Evolutionary conservation across 805 yeast species (phyloP).

Genomic region (Sungouiella blattae): DNA sequence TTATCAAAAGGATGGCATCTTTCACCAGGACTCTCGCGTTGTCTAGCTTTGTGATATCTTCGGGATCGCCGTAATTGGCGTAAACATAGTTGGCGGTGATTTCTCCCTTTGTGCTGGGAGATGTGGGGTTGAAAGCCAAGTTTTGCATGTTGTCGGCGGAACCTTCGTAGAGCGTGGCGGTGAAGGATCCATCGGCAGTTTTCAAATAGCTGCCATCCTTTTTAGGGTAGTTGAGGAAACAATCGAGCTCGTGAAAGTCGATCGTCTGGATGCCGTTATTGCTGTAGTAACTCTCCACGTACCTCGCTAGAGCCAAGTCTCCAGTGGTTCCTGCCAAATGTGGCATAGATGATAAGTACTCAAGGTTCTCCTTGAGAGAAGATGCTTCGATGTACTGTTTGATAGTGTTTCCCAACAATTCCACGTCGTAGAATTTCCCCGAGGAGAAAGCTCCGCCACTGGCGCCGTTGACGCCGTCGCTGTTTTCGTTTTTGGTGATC

Average conservation of each 20-base stretch:
- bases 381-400: constrained; percentile 49
- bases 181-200: constrained; percentile 30
- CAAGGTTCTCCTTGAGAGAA: constrained; percentile 60
- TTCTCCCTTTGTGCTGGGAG: constrained; percentile 49
- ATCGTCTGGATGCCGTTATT: constrained; percentile 54
- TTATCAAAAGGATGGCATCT: constrained; percentile 55
- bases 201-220: constrained; percentile 26
- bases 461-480: constrained; percentile 35
- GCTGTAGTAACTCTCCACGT: constrained; percentile 55
- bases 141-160: constrained; percentile 29
- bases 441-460: constrained; percentile 39
- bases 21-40: constrained; percentile 36
- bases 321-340: constrained; percentile 89
- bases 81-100: constrained; percentile 54
- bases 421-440: constrained; percentile 65
- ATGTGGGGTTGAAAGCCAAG: constrained; percentile 66
- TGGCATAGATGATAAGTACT: constrained; percentile 75
- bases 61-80: constrained; percentile 60
- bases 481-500: constrained; percentile 54
- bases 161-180: constrained; percentile 38
- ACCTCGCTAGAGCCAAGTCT: constrained; percentile 67
- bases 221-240: constrained; percentile 65
- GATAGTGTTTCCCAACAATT: constrained; percentile 47
- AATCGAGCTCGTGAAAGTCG: constrained; percentile 48
- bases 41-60: constrained; percentile 48